Evolutionary conservation across 495 filamentous ascomycete species (phyloP).

Genomic region (Immersiella caudata): DNA sequence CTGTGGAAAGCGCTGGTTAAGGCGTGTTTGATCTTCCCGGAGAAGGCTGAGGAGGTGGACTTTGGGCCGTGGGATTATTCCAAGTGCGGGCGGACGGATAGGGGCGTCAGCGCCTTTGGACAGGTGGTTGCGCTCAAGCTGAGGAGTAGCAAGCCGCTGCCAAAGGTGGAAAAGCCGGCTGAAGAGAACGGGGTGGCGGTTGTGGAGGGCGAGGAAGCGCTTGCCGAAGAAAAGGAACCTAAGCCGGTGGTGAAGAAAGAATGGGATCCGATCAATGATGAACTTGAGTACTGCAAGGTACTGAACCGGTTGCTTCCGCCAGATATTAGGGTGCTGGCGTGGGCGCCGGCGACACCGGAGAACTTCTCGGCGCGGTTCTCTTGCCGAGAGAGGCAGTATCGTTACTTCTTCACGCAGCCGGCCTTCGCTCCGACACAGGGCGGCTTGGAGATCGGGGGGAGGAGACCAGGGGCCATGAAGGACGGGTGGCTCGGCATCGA

Average conservation of each 20-base stretch:
- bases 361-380: constrained; percentile 92
- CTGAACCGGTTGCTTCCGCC: constrained; percentile 86
- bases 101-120: constrained; percentile 93
- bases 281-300: constrained; percentile 77
- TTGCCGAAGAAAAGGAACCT: neutral
- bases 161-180: neutral
- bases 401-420: constrained; percentile 97
- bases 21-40: constrained; percentile 76
- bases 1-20: constrained; percentile 87
- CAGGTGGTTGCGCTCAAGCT: constrained; percentile 86
- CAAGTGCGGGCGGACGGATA: constrained; percentile 92
- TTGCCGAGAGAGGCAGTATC: constrained; percentile 84
- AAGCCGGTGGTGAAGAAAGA: constrained; percentile 25
- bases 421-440: constrained; percentile 67
- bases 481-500: constrained; percentile 72
- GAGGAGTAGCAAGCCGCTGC: constrained; percentile 69
- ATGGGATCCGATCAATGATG: constrained; percentile 78
- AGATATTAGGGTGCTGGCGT: constrained; percentile 88
- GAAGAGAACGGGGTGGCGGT: neutral
- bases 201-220: constrained; percentile 6
- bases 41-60: constrained; percentile 57
- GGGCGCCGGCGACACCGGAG: constrained; percentile 79
- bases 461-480: constrained; percentile 31
- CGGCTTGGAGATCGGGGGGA: constrained; percentile 29
- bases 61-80: constrained; percentile 85